Conservation (phyloP, 805 yeast species). For the Metschnikowia picachoensis region DNA sequence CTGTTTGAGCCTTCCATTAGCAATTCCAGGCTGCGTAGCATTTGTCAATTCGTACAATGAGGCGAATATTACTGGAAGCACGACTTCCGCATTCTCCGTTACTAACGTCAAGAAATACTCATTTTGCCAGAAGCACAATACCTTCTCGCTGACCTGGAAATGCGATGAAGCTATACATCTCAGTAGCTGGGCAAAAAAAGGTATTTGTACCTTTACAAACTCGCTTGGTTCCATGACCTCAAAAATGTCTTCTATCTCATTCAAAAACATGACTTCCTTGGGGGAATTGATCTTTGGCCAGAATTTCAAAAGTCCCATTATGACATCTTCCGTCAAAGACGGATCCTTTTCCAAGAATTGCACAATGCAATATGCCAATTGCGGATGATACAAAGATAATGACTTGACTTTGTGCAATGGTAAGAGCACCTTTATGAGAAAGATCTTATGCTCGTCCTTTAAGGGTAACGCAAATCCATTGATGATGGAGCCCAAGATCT, state of each 20-base stretch:
- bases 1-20: constrained; percentile 39
- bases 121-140: constrained; percentile 89
- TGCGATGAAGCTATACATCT: constrained; percentile 93
- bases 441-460: constrained; percentile 94
- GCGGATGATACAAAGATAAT: constrained; percentile 90
- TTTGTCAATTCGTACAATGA: constrained; percentile 80
- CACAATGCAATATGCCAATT: constrained; percentile 92
- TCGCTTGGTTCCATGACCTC: constrained; percentile 94
- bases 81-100: constrained; percentile 88
- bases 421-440: constrained; percentile 76
- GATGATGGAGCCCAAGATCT: constrained; percentile 92
- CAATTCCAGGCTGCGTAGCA: constrained; percentile 42
- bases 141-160: constrained; percentile 96
- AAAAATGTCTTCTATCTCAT: constrained; percentile 94
- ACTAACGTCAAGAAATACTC: constrained; percentile 88
- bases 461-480: constrained; percentile 97
- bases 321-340: constrained; percentile 87
- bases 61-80: constrained; percentile 87
- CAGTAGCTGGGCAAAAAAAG: constrained; percentile 88
- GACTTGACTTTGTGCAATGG: constrained; percentile 93
- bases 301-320: constrained; percentile 85
- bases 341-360: constrained; percentile 97
- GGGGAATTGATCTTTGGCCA: constrained; percentile 97
- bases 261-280: constrained; percentile 91
- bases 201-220: constrained; percentile 86